Conservation (phyloP, 129 eudicot species). For the Gnaphalium uliginosum region DNA sequence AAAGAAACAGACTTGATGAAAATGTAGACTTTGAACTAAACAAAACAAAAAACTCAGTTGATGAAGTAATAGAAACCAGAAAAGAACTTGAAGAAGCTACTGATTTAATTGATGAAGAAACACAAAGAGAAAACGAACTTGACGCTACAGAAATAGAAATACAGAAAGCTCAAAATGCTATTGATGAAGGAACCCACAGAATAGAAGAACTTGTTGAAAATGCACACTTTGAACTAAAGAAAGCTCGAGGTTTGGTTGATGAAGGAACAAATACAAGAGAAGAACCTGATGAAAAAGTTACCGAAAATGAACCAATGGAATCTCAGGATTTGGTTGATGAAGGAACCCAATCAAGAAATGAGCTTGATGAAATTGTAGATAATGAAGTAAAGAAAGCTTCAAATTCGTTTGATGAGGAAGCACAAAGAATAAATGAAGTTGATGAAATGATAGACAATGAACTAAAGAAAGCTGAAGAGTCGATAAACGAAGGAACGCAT, state of each 20-base stretch:
- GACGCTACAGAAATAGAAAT: slow-evolving; percentile 2
- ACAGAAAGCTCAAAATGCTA: slow-evolving; percentile 4
- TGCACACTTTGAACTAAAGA: not conserved
- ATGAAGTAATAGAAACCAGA: not conserved
- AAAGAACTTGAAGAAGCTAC: not conserved
- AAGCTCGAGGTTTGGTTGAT: slow-evolving; percentile 2
- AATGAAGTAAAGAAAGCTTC: not conserved
- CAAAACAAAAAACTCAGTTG: not conserved
- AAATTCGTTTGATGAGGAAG: slow-evolving; percentile 4
- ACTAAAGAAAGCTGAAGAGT: slow-evolving; percentile 5
- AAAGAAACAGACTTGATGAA: not conserved
- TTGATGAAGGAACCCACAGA: slow-evolving; percentile 18
- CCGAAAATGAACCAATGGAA: not conserved
- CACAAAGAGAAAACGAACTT: not conserved
- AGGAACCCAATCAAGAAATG: slow-evolving; percentile 14
- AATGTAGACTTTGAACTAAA: not conserved
- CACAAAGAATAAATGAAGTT: not conserved
- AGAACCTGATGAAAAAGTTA: slow-evolving; percentile 8
- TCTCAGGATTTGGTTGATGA: slow-evolving; percentile 20
- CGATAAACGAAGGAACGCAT: not conserved
- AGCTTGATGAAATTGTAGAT: not conserved
- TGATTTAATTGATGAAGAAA: not conserved
- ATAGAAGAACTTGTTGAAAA: slow-evolving; percentile 2
- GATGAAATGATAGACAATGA: slow-evolving; percentile 7
- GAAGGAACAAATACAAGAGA: not conserved